These are phyloP conservation scores for Thermomyces lanuginosus DNA, from an alignment of 2,329 filamentous ascomycete genomes.

Conservation along the genomic window DNA sequence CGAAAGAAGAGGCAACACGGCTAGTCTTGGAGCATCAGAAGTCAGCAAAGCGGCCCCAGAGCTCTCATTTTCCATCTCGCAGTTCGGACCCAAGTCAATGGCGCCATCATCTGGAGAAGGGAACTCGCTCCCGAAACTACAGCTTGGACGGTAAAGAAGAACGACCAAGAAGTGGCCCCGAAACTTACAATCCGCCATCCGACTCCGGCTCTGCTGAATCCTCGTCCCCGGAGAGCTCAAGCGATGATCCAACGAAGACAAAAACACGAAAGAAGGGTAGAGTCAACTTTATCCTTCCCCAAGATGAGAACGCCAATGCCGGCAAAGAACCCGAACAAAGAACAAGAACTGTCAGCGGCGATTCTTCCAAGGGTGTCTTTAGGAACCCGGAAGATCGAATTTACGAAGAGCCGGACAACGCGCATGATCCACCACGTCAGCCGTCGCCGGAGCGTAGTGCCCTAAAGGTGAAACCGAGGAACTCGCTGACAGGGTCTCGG, in stretches of 20 bases:
- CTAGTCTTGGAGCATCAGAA: constrained; percentile 48
- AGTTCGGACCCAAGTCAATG: constrained; percentile 28
- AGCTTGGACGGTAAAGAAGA: constrained; percentile 11
- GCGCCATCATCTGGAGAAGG: constrained; percentile 29
- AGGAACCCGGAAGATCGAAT: constrained; percentile 48
- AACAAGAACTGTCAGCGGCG: constrained; percentile 19
- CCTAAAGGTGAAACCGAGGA: constrained; percentile 45
- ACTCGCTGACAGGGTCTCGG: constrained; percentile 38
- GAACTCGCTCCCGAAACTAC: constrained; percentile 30
- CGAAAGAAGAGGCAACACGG: constrained; percentile 47
- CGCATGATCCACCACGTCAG: constrained; percentile 10
- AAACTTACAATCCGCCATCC: no score
- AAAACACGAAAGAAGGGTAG: constrained; percentile 5
- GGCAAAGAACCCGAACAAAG: constrained; percentile 8
- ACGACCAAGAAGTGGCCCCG: no score
- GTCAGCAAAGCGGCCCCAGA: constrained; percentile 33
- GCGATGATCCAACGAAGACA: constrained; percentile 1
- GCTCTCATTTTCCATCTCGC: constrained; percentile 32
- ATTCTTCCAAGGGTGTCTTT: constrained; percentile 35
- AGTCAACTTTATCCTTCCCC: constrained; percentile 24
- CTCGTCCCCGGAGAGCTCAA: constrained; percentile 3
- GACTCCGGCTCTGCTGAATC: constrained; percentile 7
- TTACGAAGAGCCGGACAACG: constrained; percentile 64
- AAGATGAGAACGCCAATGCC: constrained; percentile 11
- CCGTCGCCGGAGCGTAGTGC: constrained; percentile 26